Base-by-base conservation (phyloP, 352 stramenopile species). In the Pythium phragmiticola region DNA sequence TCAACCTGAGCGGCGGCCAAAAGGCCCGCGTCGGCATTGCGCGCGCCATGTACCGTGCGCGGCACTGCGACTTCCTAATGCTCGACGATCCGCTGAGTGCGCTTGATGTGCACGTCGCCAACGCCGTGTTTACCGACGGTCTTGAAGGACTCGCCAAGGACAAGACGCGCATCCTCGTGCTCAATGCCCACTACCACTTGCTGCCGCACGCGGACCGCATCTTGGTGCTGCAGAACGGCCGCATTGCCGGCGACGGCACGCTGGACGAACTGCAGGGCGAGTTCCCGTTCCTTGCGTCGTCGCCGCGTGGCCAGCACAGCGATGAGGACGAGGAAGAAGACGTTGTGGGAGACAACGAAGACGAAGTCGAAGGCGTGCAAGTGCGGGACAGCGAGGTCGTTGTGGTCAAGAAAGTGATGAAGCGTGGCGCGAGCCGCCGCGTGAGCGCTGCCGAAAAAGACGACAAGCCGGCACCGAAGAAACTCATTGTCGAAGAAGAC, bases 1-100 rank as follows among this genome's bases (percentile, higher is more conserved):
- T 96, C 57, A 96, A 94, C 61, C 57, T 97, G 7, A 90, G 77
- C 51, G 89, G 89, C 9, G 89, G 89, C 2, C 89, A 97, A 59
- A 94, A 92, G 61, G 79, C 81, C 36, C 78, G 84, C 0, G 73
- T 95, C 14, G 66, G 62, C 13, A 60, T 94, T 0, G 82, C 82
- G 1, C 74, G 84, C 1, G 80, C 78, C 0, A 76, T 90, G 59
- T 93, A 91, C 34, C 68, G 74, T 13, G 55, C 42, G 0, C 62
- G 57, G 1, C 95, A 72, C 12, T 56, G 53, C 54, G 21, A 91
- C n/a, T 72, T 93, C 33, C 59, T 85, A 26, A 39, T 93, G 50
- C 63, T 93, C 4, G 84, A 93, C 30, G 81, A 90, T 36, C 80
- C 82, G 7, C 66, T 91, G 8, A 87, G 76, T 59, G 84, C 84